A percentile compares a stretch with the other conserved stretches of the same genome.
Evolutionary conservation across 139 green algal species (phyloP).

Genomic region (Nannochloris sp.): DNA sequence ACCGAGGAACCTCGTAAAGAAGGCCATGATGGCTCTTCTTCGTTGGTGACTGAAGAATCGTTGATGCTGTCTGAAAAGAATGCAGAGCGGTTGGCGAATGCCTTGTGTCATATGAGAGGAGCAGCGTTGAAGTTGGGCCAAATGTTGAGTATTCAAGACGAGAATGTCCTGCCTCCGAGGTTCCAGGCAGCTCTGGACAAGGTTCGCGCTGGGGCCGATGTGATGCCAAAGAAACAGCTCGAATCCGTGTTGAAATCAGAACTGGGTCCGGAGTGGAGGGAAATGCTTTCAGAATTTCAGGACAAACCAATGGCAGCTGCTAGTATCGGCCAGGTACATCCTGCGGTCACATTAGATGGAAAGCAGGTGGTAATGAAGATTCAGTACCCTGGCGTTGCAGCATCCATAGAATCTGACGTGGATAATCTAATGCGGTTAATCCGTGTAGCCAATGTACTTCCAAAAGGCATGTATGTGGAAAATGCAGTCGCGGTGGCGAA

Average conservation of each 20-base stretch:
- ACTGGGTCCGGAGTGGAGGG: slow-evolving; percentile 66
- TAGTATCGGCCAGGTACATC: slow-evolving; percentile 84
- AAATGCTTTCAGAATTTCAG: slow-evolving; percentile 63
- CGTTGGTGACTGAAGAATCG: slow-evolving; percentile 51
- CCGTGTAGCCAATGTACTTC: slow-evolving; percentile 69
- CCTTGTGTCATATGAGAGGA: slow-evolving; percentile 85
- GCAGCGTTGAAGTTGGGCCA: slow-evolving; percentile 94
- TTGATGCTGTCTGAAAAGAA: slow-evolving; percentile 67
- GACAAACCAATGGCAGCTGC: slow-evolving; percentile 74
- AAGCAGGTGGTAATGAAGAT: slow-evolving; percentile 77
- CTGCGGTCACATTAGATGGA: slow-evolving; percentile 58
- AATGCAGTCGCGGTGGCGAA: slow-evolving; percentile 79
- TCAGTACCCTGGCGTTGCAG: slow-evolving; percentile 86
- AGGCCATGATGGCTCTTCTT: background rate
- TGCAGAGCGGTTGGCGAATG: slow-evolving; percentile 79
- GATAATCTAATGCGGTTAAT: slow-evolving; percentile 92
- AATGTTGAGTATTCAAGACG: slow-evolving; percentile 95
- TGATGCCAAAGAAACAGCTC: slow-evolving; percentile 87
- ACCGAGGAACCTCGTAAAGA: background rate
- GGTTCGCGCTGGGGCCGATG: slow-evolving; percentile 76
- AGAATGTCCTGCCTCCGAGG: slow-evolving; percentile 74
- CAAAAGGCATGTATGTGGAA: slow-evolving; percentile 80
- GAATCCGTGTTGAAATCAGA: slow-evolving; percentile 58
- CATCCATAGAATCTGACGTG: slow-evolving; percentile 80
- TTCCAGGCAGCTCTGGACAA: slow-evolving; percentile 75